Conservation (phyloP, 208 protist species). For the Acanthamoeba castellanii region DNA sequence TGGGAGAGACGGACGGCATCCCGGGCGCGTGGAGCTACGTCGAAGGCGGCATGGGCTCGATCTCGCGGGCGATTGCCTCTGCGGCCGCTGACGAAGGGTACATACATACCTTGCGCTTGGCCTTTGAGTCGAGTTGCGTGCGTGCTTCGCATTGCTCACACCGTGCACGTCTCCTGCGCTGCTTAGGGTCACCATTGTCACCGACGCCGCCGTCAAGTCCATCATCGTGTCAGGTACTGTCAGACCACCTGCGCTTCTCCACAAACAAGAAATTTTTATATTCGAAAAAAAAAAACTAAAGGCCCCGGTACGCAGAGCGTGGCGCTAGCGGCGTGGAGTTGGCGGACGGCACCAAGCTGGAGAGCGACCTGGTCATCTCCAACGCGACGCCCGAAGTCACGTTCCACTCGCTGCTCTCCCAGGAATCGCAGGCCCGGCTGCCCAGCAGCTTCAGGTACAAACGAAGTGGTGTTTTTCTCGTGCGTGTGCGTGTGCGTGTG, state of each 20-base stretch:
- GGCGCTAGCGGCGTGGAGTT: slow-evolving; percentile 7
- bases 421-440: slow-evolving; percentile 30
- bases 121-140: too few species aligned
- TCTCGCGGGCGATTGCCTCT: slow-evolving; percentile 76
- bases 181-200: slow-evolving; percentile 63
- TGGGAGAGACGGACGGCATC: slow-evolving; percentile 64
- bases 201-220: slow-evolving; percentile 41
- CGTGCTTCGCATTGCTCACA: background rate
- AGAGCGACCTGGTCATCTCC: slow-evolving; percentile 70
- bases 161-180: too few species aligned
- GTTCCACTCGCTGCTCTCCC: slow-evolving; percentile 61
- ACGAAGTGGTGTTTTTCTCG: too few species aligned
- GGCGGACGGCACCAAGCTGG: slow-evolving; percentile 68
- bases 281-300: background rate
- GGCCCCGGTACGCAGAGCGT: background rate
- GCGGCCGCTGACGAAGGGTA: slow-evolving; percentile 74
- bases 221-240: slow-evolving; percentile 26
- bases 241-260: too few species aligned
- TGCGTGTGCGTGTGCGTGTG: background rate
- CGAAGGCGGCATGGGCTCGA: slow-evolving; percentile 81
- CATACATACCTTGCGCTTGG: background rate
- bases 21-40: slow-evolving; percentile 79
- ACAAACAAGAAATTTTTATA: background rate
- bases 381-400: slow-evolving; percentile 80
- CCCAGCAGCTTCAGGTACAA: background rate